Evolutionary conservation across 2,329 filamentous ascomycete genomes (phyloP).

Genomic region (Colletotrichum karsti): DNA sequence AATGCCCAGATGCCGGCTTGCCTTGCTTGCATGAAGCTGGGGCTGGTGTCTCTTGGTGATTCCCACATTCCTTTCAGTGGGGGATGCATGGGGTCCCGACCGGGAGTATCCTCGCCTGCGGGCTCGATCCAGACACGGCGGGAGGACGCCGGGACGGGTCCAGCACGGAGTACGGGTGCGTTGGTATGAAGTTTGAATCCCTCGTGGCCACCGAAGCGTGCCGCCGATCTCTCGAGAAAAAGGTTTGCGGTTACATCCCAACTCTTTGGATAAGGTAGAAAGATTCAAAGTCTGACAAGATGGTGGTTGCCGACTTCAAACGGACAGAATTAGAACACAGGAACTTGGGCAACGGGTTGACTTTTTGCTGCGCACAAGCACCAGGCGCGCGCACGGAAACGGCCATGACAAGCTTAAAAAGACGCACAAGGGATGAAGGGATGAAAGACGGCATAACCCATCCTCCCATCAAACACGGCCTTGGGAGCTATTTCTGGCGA

Average conservation of each 20-base stretch:
- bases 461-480: constrained; percentile 3
- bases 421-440: constrained; percentile 15
- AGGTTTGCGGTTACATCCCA: constrained; percentile 8
- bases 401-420: constrained; percentile 24
- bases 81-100: constrained; percentile 8
- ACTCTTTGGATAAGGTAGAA: constrained; percentile 9
- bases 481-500: constrained; percentile 16
- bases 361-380: constrained; percentile 5
- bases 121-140: constrained; percentile 7
- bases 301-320: constrained; percentile 22
- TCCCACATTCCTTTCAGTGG: constrained; percentile 5
- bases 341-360: not conserved
- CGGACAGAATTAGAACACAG: constrained; percentile 18
- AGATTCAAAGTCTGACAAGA: not conserved
- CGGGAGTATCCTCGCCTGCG: not conserved
- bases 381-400: constrained; percentile 6
- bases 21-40: constrained; percentile 4
- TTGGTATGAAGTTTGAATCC: constrained; percentile 11
- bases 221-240: not conserved
- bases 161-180: constrained; percentile 8
- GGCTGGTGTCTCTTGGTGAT: not conserved
- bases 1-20: constrained; percentile 2
- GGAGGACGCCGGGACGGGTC: not conserved
- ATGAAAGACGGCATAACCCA: constrained; percentile 1
- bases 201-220: constrained; percentile 1